These are phyloP conservation scores for Trichoderma asperellum DNA, from an alignment of 2,329 filamentous ascomycete genomes.

Conservation along the genomic window DNA sequence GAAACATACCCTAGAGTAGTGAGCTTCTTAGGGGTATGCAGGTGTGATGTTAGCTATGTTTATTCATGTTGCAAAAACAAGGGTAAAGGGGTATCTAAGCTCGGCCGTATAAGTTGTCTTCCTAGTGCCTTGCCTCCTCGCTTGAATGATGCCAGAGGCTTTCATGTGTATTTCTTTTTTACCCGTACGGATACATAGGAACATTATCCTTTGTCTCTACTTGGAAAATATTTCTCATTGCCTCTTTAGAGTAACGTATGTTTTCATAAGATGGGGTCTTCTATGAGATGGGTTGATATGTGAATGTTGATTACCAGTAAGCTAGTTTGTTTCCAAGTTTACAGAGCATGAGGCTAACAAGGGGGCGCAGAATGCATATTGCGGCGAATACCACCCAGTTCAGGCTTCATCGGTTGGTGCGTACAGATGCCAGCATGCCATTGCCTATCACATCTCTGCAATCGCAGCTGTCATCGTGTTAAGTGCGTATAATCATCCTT, in stretches of 20 bases:
- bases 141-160: not conserved
- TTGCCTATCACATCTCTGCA: not conserved
- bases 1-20: not conserved
- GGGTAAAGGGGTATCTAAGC: not conserved
- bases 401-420: not conserved
- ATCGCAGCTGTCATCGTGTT: not conserved
- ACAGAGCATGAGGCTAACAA: not conserved
- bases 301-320: not conserved
- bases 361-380: not conserved
- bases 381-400: not conserved
- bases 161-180: not conserved
- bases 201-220: not conserved
- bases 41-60: not conserved
- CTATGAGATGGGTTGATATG: not conserved
- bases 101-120: not conserved
- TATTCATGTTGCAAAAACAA: not conserved
- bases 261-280: not conserved
- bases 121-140: not conserved
- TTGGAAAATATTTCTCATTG: not conserved
- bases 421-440: not conserved
- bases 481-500: not conserved
- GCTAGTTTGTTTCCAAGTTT: not conserved
- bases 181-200: not conserved
- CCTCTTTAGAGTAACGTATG: not conserved
- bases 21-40: not conserved